Base-by-base conservation (phyloP, 2,329 filamentous ascomycete genomes). In the Sarocladium brachiariae region DNA sequence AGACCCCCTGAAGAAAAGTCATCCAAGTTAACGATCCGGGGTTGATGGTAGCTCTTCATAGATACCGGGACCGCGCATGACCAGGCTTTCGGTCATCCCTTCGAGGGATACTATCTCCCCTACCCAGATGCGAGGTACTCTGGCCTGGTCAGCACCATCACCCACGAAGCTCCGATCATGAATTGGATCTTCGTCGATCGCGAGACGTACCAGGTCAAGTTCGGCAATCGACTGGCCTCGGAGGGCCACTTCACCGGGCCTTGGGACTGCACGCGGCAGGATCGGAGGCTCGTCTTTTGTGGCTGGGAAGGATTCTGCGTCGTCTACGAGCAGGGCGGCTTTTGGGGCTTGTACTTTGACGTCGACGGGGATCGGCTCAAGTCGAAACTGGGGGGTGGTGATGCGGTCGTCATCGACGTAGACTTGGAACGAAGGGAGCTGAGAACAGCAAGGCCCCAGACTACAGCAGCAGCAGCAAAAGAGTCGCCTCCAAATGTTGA, bases 81-180 rank as follows among this genome's bases (percentile, higher is more conserved):
- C 14, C 39, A 43, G n/a, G 8, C 39, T 6, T 43, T 43, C 39
- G 39, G 75, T 2, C 76, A 81, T 58, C 71, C 73, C 0, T 81
- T 78, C 57, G 70, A 75, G 3, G 78, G 78, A 23, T 81, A 82
- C 57, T 81, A 72, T 55, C 64, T 81, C 19, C 76, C 77, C 2
- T 81, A 80, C 55, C 77, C 78, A 2, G 77, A 77, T n/a, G 55
- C 67, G n/a, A 52, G 62, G 23, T 67, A 70, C 38, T 67, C 73
- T 33, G 73, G 73, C 3, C 61, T 76, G 2, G 73, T 76, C 24
- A 74, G 69, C 45, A 75, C 71, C 9, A 75, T 76, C 34, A 72
- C 67, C 30, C 68, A 74, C 48, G 70, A 70, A 13, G 70, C 73
- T n/a, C 73, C 73, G 1, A 68, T 74, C 54, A 63, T 76, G 57